Base-by-base conservation (phyloP, 2,329 filamentous ascomycete genomes). In the Cadophora sp. region DNA sequence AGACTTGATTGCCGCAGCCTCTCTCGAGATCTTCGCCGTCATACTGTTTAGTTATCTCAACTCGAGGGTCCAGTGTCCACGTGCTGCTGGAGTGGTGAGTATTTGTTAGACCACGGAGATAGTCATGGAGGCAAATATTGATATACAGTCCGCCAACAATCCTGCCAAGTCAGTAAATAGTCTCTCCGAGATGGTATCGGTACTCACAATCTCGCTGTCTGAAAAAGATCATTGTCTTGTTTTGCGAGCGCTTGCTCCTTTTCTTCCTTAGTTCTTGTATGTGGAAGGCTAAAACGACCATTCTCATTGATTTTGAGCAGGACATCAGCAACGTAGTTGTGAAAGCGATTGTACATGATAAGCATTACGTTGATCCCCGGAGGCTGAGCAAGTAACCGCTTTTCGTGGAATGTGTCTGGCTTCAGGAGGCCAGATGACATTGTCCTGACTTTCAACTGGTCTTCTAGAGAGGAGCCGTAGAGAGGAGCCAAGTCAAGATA, bases 301-400 rank as follows among this genome's bases (percentile, higher is more conserved):
- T 87, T 86, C 74, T 97, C 94, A 75, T 97, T 97, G 79, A 97
- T 94, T 19, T 85, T 82, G 0, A 91, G 91, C 9, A 97, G 82
- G 69, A 95, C 91, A 65, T 89, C 86, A 1, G 92, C 93, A 0
- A 93, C 87, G 71, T 96, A 86, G 80, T 97, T 97, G 80, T 97
- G 94, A 80, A 97, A 97, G 27, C 89, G 86, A 76, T 90, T 91
- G 80, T 93, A 90, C 90, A 93, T 92, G 79, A 94, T 84, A 34
- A 94, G 80, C 1, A 94, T 75, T 4, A 91, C 87, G 66, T 87
- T 85, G 2, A 91, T 89, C 9, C 91, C 91, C 0, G 92, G 89
- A 0, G 91, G 92, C 74, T 91, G 89, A 9, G 86, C 89, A 26
- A 90, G 79, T 1, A 93, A 80, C 53, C 91, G 85, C 77, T 88